Evolutionary conservation across 2,329 filamentous ascomycete genomes (phyloP), one percentile per base, ranked within the genome.

Genomic region (Exophiala lecanii-corni): DNA sequence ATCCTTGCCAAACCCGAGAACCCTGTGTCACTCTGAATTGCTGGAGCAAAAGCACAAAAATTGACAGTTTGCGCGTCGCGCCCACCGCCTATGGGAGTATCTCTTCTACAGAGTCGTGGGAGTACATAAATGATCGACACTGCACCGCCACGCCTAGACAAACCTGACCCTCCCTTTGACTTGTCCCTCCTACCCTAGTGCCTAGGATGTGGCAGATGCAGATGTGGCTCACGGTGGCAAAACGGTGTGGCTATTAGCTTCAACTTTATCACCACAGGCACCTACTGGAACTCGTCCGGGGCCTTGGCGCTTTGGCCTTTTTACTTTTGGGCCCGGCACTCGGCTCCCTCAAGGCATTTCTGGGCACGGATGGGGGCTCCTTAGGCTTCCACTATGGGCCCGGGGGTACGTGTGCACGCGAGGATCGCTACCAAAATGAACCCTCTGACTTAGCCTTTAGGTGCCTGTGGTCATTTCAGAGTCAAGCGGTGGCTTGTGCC

Each of bases 81-180:
- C 6, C 12, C 30, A 32, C 30, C n/a, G 9, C 25, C 25, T 9
- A 9, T 28, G n/a, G 9, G n/a, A 9, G 9, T 28, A 9, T 9
- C n/a, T n/a, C 25, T 28, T 28, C 25, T n/a, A 28, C n/a, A n/a
- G n/a, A n/a, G n/a, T n/a, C n/a, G n/a, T n/a, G n/a, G n/a, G n/a
- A n/a, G n/a, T n/a, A n/a, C n/a, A 9, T 19, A 4, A 4, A 35
- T 35, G 33, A 35, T 35, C 33, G 33, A 19, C 33, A 19, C 13
- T 35, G 33, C 33, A 35, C 33, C 9, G 33, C 36, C 25, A 26
- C 20, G 25, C 20, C 20, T 38, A 15, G 36, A 38, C 36, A 26
- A 13, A 26, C 4, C 7, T 10, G n/a, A 16, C 16, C 7, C 12
- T 13, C 20, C 5, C n/a, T n/a, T n/a, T n/a, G n/a, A n/a, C n/a